Conservation (phyloP, 345 rosid genomes). For the Citrus sp. region DNA sequence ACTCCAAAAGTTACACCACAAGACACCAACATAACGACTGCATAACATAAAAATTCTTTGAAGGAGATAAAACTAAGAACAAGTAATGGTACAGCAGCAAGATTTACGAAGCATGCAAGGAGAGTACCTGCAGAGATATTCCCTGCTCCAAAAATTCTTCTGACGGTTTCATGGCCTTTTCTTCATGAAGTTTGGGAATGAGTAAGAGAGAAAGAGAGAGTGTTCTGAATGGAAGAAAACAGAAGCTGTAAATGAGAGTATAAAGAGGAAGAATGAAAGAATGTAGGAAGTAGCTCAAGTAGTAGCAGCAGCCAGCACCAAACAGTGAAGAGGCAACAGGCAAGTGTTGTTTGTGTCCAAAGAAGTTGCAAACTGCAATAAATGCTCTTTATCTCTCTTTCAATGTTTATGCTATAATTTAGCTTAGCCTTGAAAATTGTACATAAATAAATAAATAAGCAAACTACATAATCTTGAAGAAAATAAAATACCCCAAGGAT, state of each 20-base stretch:
- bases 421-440: background rate
- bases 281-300: slow-evolving; percentile 25
- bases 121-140: slow-evolving; percentile 46
- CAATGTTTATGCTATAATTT: background rate
- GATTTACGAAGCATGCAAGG: background rate
- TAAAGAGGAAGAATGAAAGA: slow-evolving; percentile 28
- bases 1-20: background rate
- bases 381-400: slow-evolving; percentile 28
- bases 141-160: slow-evolving; percentile 44
- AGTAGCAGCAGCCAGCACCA: slow-evolving; percentile 23
- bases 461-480: background rate
- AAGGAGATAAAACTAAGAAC: background rate
- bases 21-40: background rate
- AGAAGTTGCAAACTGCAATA: slow-evolving; percentile 35
- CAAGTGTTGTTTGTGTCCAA: slow-evolving; percentile 23
- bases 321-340: slow-evolving; percentile 30
- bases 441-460: background rate
- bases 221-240: slow-evolving; percentile 16
- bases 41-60: background rate
- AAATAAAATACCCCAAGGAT: background rate
- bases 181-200: background rate
- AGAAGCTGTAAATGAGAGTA: slow-evolving; percentile 24
- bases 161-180: slow-evolving; percentile 46
- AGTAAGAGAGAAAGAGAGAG: background rate
- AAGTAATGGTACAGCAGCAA: background rate